Percentiles rank a stretch among this genome's conserved stretches.
phyloP scores from a whole-genome alignment of 2,329 filamentous ascomycete genomes.

The Colletotrichum sidae region DNA sequence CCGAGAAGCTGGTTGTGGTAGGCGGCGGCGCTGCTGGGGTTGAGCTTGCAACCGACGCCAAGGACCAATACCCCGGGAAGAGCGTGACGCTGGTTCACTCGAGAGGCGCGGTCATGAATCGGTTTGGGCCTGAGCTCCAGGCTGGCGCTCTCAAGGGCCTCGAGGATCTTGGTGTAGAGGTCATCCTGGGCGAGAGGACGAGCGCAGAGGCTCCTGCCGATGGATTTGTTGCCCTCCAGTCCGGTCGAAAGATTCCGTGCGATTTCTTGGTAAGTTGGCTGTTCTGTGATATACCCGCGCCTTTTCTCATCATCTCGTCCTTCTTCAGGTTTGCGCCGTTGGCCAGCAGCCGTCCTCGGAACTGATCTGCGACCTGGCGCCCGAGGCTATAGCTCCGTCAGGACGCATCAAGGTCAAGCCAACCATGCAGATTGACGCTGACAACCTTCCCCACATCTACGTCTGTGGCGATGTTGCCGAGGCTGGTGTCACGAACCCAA shows the following conservation, averaged over 20 bases:
- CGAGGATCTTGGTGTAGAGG: slow-evolving; percentile 57
- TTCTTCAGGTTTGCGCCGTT: slow-evolving; percentile 65
- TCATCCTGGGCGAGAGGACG: slow-evolving; percentile 64
- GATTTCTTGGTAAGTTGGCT: slow-evolving; percentile 59
- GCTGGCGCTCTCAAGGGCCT: slow-evolving; percentile 54
- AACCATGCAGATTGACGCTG: slow-evolving; percentile 67
- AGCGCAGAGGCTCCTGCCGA: slow-evolving; percentile 49
- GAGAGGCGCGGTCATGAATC: slow-evolving; percentile 61
- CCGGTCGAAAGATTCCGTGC: slow-evolving; percentile 57
- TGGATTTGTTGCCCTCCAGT: slow-evolving; percentile 56
- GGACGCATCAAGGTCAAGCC: slow-evolving; percentile 65
- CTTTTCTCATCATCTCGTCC: background rate
- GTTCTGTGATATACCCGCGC: background rate
- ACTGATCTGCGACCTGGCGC: slow-evolving; percentile 57
- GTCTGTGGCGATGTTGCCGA: slow-evolving; percentile 74
- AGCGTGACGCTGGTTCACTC: slow-evolving; percentile 69
- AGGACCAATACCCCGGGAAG: slow-evolving; percentile 67
- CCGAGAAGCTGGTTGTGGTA: slow-evolving; percentile 60
- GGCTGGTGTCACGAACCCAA: slow-evolving; percentile 60
- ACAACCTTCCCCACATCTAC: slow-evolving; percentile 64
- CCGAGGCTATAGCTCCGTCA: slow-evolving; percentile 55
- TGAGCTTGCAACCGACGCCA: slow-evolving; percentile 70
- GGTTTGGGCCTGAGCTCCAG: slow-evolving; percentile 59
- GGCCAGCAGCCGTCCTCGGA: slow-evolving; percentile 69
- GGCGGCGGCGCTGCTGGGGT: slow-evolving; percentile 73